Evolutionary conservation across 2,329 filamentous ascomycete genomes (phyloP), one percentile per base, ranked within the genome.

Genomic region (Calonectria pteridis): DNA sequence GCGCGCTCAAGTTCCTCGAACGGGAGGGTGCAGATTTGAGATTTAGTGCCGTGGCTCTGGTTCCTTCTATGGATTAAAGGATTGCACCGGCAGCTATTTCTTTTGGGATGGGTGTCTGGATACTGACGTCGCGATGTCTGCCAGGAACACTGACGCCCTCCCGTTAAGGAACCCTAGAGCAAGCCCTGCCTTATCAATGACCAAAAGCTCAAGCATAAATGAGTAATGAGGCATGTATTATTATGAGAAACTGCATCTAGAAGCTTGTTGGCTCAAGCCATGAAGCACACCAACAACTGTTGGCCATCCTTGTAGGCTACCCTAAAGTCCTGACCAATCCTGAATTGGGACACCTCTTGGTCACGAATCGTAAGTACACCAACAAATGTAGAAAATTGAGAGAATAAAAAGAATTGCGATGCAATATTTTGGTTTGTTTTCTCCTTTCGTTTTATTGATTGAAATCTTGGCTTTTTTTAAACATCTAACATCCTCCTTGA

Each of bases 1-100:
- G 96, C 1, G 87, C 87, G 51, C 80, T 90, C 50, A 89, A 87
- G 83, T 92, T 92, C 76, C 79, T 92, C 66, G 88, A 89, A 83
- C 84, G 89, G 23, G 89, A 88, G 73, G 89, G 88, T 4, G 89
- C 81, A 10, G 90, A 92, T 78, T 81, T 91, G 84, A 85, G 90
- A 71, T 92, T 92, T 78, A 91, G 89, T 73, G 90, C 89, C 69
- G 88, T 92, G 43, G 89, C 89, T 67, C 77, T 92, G 73, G 90
- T 89, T 10, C 87, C 87, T 7, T 84, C 87, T 51, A 69, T 89
- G 73, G 89, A 90, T 74, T 91, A 82, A 67, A 63, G 0, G 63
- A 29, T 49, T 28, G 29, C 31, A 26, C 4, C n/a, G 23, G 23
- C 26, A 64, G 11, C 28, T 28, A 16, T 26, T 40, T 62, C 13